Percentiles rank a stretch among this genome's conserved stretches.
Evolutionary conservation across 345 rosid species (phyloP).

Genomic region (Populus pruinosa): DNA sequence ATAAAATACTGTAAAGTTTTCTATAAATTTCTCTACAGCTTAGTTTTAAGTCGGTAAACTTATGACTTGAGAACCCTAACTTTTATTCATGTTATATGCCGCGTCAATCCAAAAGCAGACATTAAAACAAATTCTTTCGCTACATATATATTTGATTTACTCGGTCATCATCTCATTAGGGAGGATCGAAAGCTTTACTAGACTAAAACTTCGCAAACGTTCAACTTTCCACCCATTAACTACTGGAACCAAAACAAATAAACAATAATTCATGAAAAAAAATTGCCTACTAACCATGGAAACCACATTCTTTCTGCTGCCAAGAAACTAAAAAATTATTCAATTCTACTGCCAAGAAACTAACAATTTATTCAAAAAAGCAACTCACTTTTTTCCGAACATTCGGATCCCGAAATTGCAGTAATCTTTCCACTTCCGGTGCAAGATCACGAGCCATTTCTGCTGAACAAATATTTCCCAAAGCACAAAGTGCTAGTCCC

Average conservation of each 20-base stretch:
- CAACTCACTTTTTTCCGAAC: slow-evolving; percentile 81
- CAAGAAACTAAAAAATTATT: not conserved
- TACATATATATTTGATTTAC: not conserved
- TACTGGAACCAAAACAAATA: not conserved
- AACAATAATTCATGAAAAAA: not conserved
- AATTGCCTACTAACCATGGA: not conserved
- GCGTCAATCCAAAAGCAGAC: not conserved
- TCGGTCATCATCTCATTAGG: not conserved
- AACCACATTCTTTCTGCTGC: not conserved
- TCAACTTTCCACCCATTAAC: not conserved
- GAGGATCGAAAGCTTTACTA: not conserved
- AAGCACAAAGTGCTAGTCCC: slow-evolving; percentile 99
- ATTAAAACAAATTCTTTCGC: not conserved
- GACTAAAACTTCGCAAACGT: not conserved
- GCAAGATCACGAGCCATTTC: slow-evolving; percentile 99
- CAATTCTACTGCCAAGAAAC: not conserved
- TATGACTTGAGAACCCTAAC: too few relatives aligned
- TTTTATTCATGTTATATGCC: too few relatives aligned
- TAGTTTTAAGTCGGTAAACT: too few relatives aligned
- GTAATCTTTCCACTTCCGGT: slow-evolving; percentile 93
- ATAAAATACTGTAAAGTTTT: too few relatives aligned
- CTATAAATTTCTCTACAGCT: too few relatives aligned
- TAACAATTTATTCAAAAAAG: slow-evolving; percentile 1
- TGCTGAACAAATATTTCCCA: slow-evolving; percentile 96
- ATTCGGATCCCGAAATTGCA: slow-evolving; percentile 98